Base-by-base conservation (phyloP, 129 eudicot species). In the Chrysanthemum makinoi region DNA sequence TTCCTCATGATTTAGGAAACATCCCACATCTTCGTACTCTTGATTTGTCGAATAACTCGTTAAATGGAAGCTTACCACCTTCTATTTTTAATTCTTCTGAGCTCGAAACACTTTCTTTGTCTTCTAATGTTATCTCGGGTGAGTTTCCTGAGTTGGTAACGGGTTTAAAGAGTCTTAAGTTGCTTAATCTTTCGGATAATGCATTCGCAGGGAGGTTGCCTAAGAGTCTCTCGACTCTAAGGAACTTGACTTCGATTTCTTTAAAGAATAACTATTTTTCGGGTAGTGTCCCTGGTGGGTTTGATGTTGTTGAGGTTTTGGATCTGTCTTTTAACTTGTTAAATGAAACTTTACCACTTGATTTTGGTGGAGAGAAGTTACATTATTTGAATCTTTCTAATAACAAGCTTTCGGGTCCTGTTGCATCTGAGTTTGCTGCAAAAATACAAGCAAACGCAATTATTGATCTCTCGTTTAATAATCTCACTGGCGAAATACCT, bases 401-500 rank as follows among this genome's bases (percentile, higher is more conserved):
- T 51, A 95, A 95, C 79, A 86, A 84, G 75, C 61, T 95, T 50
- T 82, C 94, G 0, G 99, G 99, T 2, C 7, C 60, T 2, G 66
- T 95, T 1, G 50, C 96, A 30, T 53, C 82, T 10, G 79, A 72
- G 9, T 95, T 95, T 51, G 89, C 82, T 14, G 54, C 62, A 14
- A 78, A 77, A 65, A 61, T 90, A n/a, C 84, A 88, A 5, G 77
- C 62, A 16, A 88, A 79, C 12, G 89, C 83, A 10, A 82, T 81
- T 1, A 69, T 95, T 57, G 99, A 95, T 66, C 85, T 95, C 60
- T 90, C 99, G 1, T 90, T 80, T 79, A 95, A 95, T 66, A 76
- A 81, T 49, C 84, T 95, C 30, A 75, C 96, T 6, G 99, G 99
- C 10, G 79, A 84, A 76, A 88, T 95, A 57, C 99, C 97, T 13